A percentile compares a stretch with the other conserved stretches of the same genome.
Conservation (phyloP, 2,329 filamentous ascomycete genomes). For the Paraphoma chrysanthemicola region DNA sequence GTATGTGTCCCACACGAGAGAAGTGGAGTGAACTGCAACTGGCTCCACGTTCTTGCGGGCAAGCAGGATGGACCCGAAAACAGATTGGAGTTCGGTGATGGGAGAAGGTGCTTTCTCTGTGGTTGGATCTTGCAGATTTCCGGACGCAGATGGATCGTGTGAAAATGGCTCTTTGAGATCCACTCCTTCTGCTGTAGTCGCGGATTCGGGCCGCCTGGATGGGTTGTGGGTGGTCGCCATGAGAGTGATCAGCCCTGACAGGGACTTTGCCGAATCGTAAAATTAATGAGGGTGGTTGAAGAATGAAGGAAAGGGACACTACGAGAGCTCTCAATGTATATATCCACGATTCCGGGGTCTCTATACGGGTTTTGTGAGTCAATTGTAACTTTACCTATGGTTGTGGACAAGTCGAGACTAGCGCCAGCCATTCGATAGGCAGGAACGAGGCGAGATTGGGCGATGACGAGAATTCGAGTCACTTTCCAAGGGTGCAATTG, state of each 20-base stretch:
- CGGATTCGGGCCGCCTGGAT: background rate
- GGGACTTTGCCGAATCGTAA: too few species aligned
- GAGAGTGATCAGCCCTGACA: background rate
- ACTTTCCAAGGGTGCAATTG: background rate
- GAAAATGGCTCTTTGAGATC: background rate
- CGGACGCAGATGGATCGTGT: background rate
- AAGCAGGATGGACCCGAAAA: slow-evolving; percentile 16
- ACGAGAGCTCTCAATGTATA: background rate
- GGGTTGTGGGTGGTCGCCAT: background rate
- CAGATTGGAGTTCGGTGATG: slow-evolving; percentile 21
- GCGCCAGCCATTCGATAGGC: background rate
- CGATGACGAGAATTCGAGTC: background rate
- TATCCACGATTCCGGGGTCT: background rate
- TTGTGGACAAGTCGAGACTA: background rate
- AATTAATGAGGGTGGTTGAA: too few species aligned
- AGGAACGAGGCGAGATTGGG: too few species aligned
- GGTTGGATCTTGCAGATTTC: background rate
- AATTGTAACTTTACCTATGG: background rate
- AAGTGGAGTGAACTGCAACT: background rate
- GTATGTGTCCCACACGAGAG: background rate
- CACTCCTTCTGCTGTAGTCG: background rate
- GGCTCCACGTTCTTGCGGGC: slow-evolving; percentile 1
- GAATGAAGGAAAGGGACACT: background rate
- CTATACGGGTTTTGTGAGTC: background rate
- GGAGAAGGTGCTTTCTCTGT: background rate